These are phyloP conservation scores for Cercospora brassicicola DNA, from an alignment of 2,329 filamentous ascomycete genomes.

Conservation along the genomic window DNA sequence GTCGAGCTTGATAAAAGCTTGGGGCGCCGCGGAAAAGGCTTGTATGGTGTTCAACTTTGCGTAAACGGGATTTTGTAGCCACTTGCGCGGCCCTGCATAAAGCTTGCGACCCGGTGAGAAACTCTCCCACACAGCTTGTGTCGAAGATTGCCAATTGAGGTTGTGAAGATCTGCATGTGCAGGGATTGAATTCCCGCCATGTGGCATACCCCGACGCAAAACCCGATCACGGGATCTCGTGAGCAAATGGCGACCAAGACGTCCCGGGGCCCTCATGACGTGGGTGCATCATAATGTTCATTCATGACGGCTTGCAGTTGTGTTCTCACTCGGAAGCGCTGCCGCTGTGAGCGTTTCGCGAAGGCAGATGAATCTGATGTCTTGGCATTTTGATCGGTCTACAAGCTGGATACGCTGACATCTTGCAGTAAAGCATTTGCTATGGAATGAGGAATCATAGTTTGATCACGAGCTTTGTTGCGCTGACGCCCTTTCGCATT, in stretches of 20 bases:
- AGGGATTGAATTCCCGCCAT: background rate
- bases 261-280: background rate
- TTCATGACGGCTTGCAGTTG: background rate
- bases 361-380: background rate
- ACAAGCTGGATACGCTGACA: background rate
- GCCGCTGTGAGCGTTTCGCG: background rate
- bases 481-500: slow-evolving; percentile 25
- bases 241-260: background rate
- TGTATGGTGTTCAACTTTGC: background rate
- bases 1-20: background rate
- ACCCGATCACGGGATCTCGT: slow-evolving; percentile 3
- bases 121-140: background rate
- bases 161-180: background rate
- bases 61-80: background rate
- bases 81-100: background rate
- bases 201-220: background rate
- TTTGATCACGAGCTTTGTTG: slow-evolving; percentile 27
- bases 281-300: background rate
- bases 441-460: background rate
- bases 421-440: background rate
- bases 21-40: background rate
- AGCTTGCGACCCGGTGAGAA: background rate
- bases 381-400: background rate
- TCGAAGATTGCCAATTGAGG: background rate
- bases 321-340: background rate